Base-by-base conservation (phyloP, 345 rosid genomes). In the Raphanus sativus region DNA sequence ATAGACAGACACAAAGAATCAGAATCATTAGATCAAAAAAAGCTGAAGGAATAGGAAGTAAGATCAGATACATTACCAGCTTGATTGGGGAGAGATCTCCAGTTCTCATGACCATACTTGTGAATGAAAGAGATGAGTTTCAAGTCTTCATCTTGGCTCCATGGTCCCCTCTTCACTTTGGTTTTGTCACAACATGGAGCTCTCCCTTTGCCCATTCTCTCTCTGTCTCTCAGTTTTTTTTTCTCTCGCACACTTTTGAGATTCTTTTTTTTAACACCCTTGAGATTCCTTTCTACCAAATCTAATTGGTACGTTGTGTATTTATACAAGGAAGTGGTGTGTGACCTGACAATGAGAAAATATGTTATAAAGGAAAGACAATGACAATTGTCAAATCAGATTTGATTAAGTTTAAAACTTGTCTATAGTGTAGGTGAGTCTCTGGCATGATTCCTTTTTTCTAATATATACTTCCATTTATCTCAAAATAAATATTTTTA, bases 131-230 rank as follows among this genome's bases (percentile, higher is more conserved):
- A 78, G 73, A 83, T 77, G 55, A 88, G 87, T 67, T 77, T 76
- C 70, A 83, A 73, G 76, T 88, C 91, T 86, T 88, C 91, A 58
- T 86, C 91, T 12, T 83, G 71, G 67, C 84, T 88, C 91, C 91
- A 88, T 11, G 91, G 91, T 67, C 91, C 91, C 77, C 87, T 88
- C 79, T 86, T 88, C 48, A 88, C 85, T 62, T 85, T 88, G 82
- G 78, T 86, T 77, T 85, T 85, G 84, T 88, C 89, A 68, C 89
- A 86, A 60, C 86, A 82, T 25, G 89, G 89, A 42, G 89, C 88
- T 80, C 89, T 88, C 83, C 77, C 70, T 75, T 66, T 45, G n/a
- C 75, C 71, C 78, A 69, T 78, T 58, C 7, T 48, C 66, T 64
- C 71, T 75, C 70, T 50, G 2, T 68, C 36, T 50, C 17, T 52